Evolutionary conservation across 805 yeast genomes (phyloP).

Genomic region (Metschnikowia continentalis): DNA sequence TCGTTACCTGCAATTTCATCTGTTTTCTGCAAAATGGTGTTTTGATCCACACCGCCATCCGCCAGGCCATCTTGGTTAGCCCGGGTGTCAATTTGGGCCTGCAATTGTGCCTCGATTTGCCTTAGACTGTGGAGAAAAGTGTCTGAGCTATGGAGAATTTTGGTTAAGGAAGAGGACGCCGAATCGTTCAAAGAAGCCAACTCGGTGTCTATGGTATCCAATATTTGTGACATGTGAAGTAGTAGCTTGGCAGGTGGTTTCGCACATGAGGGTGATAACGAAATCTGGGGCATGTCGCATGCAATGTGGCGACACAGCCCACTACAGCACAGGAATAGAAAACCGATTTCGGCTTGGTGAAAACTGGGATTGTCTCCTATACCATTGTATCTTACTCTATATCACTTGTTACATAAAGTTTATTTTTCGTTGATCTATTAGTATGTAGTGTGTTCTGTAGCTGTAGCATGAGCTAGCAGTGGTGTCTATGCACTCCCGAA

Average conservation of each 20-base stretch:
- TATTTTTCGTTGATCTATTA: background rate
- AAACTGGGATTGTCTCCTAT: background rate
- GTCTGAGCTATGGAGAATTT: conserved; percentile 22
- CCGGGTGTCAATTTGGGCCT: conserved; percentile 10
- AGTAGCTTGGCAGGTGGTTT: background rate
- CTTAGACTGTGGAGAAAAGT: conserved; percentile 23
- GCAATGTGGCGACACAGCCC: background rate
- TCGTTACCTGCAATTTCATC: background rate
- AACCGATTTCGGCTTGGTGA: too few species aligned
- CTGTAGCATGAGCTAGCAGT: background rate
- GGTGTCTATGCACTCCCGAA: background rate
- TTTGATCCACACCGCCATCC: background rate
- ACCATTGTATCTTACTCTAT: background rate
- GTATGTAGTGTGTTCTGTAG: background rate
- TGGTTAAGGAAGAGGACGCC: conserved; percentile 21
- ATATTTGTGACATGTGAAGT: conserved; percentile 18
- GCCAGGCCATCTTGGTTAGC: background rate
- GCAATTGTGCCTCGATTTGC: conserved; percentile 22
- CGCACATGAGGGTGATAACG: background rate
- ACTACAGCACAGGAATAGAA: too few species aligned
- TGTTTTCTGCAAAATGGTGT: background rate
- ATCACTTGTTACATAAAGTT: too few species aligned
- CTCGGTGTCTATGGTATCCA: conserved; percentile 26
- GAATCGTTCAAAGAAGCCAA: conserved; percentile 20
- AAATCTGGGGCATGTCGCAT: conserved; percentile 9